A percentile compares a stretch with the other conserved stretches of the same genome.
phyloP scores from a whole-genome alignment of 202 grass and related monocot species.

The Tripidium arundinaceum region DNA sequence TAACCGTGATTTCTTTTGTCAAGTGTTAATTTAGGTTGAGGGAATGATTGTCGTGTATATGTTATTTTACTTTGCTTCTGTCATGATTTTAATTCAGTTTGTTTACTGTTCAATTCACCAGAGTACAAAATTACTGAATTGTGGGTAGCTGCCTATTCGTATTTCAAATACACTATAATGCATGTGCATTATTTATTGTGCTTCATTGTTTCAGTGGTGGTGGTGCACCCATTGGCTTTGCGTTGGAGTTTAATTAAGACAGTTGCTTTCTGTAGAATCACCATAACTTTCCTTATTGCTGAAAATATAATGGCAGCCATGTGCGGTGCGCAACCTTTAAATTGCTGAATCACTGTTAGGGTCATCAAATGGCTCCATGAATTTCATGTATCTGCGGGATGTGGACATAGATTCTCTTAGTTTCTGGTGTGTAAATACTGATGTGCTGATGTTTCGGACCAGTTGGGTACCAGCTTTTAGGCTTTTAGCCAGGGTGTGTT shows the following conservation, averaged over 20 bases:
- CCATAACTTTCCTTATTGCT: neutral
- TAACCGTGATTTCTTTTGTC: neutral
- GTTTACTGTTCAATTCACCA: neutral
- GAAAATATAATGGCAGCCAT: neutral
- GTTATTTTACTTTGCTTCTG: neutral
- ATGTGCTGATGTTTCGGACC: neutral
- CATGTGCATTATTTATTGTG: neutral
- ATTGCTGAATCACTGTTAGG: slow-evolving; percentile 1
- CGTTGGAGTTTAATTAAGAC: neutral
- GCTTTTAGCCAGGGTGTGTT: neutral
- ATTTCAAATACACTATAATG: neutral
- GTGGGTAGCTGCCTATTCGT: neutral
- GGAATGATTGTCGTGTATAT: neutral
- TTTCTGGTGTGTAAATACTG: neutral
- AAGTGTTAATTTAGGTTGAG: slow-evolving; percentile 7
- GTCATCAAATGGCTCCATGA: neutral
- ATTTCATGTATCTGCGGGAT: neutral
- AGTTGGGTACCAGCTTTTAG: neutral
- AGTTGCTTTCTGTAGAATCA: slow-evolving; percentile 4
- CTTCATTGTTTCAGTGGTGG: neutral
- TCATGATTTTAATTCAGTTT: neutral
- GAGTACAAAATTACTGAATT: neutral
- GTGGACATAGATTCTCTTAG: neutral
- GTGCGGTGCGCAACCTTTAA: neutral
- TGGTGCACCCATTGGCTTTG: neutral